Base-by-base conservation (phyloP, 306 rosid genomes). In the Parietaria judaica region DNA sequence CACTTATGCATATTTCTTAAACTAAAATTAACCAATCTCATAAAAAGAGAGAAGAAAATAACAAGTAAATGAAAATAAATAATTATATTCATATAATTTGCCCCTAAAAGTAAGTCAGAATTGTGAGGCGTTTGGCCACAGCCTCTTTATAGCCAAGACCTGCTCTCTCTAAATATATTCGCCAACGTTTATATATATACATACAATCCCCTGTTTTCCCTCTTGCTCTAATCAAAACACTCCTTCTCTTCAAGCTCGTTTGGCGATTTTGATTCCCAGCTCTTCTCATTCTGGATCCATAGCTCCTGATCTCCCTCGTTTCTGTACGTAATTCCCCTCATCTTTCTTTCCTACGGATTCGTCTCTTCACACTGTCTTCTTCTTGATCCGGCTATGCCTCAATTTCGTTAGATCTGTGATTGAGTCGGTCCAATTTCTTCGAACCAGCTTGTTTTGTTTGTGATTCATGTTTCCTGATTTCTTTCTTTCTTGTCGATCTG, bases 321-420 rank as follows among this genome's bases (percentile, higher is more conserved):
- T 55, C 36, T 52, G 78, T 77, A 56, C 68, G 81, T 60, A 36
- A n/a, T 16, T 56, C 6, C 36, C 5, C 1, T 37, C 35, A 57
- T 72, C 48, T 71, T 36, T 63, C 38, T 60, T 65, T 0, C 35
- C 58, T 51, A 9, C 35, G n/a, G 2, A 38, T 12, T 11, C 50
- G 3, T 46, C 31, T 23, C 31, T 23, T 23, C 31, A 8, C 13
- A 1, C 3, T 66, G 68, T 52, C 76, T 64, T 48, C 46, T 54
- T 16, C 54, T 4, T 66, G 79, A 76, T 71, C 70, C 73, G 80
- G 66, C 55, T 66, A 2, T 64, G 66, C 46, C 61, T 74, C 11
- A 0, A 3, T 77, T 72, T 58, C 57, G 66, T 48, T 84, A 67
- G 95, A 87, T 87, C 85, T 76, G 58, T 72, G 60, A 46, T 64